Base-by-base conservation (phyloP, 306 rosid genomes). In the Prunus dulcis region DNA sequence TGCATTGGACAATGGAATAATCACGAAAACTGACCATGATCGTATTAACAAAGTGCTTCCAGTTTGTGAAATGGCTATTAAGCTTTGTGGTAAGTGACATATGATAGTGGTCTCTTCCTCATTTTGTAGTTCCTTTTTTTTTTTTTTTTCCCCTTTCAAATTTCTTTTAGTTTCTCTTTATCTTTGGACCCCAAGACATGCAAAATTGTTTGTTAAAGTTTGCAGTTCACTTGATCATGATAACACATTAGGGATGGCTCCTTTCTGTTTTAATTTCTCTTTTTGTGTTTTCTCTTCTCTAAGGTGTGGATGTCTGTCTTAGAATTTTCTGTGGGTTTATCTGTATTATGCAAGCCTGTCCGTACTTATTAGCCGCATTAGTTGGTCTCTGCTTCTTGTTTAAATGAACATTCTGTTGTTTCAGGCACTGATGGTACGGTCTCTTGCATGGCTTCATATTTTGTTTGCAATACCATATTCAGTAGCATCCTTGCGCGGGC, bases 341-440 rank as follows among this genome's bases (percentile, higher is more conserved):
- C 25, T 58, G 7, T 73, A 45, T 25, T 11, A 43, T 2, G 77
- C 25, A 15, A 25, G 58, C 2, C 4, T 27, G 27, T 11, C 41
- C 5, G 1, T 34, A 60, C 32, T 13, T 47, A 27, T 45, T 60
- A 27, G 30, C 69, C 49, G 46, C 56, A 41, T 58, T 56, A 57
- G 68, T 74, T 55, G 67, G 49, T 60, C 34, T 17, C 47, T 67
- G 13, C 41, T 65, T 20, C 52, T 25, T 76, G 55, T 72, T 34
- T 78, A 19, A 75, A 70, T 80, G 50, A 76, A 28, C 4, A 46
- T 34, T 41, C 18, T 18, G 8, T 56, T 73, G 51, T 78, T 82
- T 81, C 91, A 96, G 99, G 98, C 46, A 89, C 97, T 53, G 97
- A 86, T 86, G 98, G 98, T 71, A 91, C 91, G 58, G 78, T 91